Evolutionary conservation across 305 asterid genomes (phyloP), one percentile per base, ranked within the genome.

Genomic region (Solanum aculeatissimum): DNA sequence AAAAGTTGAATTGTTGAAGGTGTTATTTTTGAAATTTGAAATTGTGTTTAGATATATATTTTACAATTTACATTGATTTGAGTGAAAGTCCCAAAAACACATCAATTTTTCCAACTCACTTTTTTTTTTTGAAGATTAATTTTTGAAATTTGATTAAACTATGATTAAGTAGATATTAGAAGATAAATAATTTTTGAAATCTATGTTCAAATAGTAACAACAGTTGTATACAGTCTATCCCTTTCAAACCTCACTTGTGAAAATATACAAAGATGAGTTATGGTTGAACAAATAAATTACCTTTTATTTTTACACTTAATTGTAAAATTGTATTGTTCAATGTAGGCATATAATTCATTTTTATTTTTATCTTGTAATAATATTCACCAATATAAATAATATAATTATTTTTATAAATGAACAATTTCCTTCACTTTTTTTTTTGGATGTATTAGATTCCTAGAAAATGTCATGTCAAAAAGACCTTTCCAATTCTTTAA

Each of bases 221-320:
- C 23, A 5, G 11, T 0, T 23, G 9, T n/a, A 6, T 9, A n/a
- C 6, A n/a, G 9, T n/a, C 0, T 0, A 3, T 5, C 40, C 7
- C 40, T n/a, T n/a, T 0, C 60, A 0, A 0, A 23, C 35, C 15
- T 25, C 19, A 62, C 2, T 25, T 13, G 1, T 62, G 5, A 0
- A 62, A 25, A 25, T 62, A 62, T 9, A 16, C 7, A 7, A 8
- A 15, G n/a, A 27, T 51, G n/a, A 51, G 7, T 6, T 15, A 3
- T 4, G n/a, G 57, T 16, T 51, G 18, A 2, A 51, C 8, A n/a
- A 2, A 57, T 57, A 9, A 57, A 57, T n/a, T 57, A 6, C 4
- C 5, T 57, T 57, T 55, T 19, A 8, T n/a, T 57, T 57, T 57
- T 57, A n/a, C 4, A 57, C 13, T 8, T 57, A 57, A 57, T 19